A percentile compares a stretch with the other conserved stretches of the same genome.
These are phyloP conservation scores for Protea cynaroides DNA, from an alignment of 164 flowering plant species.

Conservation along the genomic window DNA sequence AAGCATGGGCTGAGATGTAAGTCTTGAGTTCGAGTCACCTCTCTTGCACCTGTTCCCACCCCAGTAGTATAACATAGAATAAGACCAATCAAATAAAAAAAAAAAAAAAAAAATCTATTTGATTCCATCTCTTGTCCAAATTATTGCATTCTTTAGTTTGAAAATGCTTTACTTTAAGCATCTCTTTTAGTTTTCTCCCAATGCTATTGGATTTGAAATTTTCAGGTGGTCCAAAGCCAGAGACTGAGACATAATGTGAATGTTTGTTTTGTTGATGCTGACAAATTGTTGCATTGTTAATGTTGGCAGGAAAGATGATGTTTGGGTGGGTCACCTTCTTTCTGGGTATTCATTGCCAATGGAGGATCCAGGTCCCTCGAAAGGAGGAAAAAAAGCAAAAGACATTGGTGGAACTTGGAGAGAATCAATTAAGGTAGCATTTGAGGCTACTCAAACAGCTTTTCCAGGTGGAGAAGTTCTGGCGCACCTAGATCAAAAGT, in stretches of 20 bases:
- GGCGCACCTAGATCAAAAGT: conserved; percentile 96
- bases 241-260: neutral
- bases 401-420: conserved; percentile 77
- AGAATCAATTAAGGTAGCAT: conserved; percentile 61
- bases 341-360: conserved; percentile 91
- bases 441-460: conserved; percentile 62
- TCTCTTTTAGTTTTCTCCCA: too few species aligned
- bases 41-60: too few species aligned
- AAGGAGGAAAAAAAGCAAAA: conserved; percentile 18
- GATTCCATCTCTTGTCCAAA: too few species aligned
- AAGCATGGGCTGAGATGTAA: too few species aligned
- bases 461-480: conserved; percentile 85
- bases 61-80: too few species aligned
- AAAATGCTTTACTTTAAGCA: too few species aligned
- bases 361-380: conserved; percentile 67
- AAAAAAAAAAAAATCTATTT: too few species aligned
- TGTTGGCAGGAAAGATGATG: conserved; percentile 50
- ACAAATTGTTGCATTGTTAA: neutral
- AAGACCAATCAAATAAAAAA: too few species aligned
- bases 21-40: too few species aligned
- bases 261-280: neutral
- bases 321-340: conserved; percentile 90
- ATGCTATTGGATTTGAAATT: neutral
- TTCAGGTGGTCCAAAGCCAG: too few species aligned
- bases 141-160: too few species aligned